A percentile compares a stretch with the other conserved stretches of the same genome.
Evolutionary conservation across 1,139 yeast genomes (phyloP).

Genomic region (Kodamaea arcana): DNA sequence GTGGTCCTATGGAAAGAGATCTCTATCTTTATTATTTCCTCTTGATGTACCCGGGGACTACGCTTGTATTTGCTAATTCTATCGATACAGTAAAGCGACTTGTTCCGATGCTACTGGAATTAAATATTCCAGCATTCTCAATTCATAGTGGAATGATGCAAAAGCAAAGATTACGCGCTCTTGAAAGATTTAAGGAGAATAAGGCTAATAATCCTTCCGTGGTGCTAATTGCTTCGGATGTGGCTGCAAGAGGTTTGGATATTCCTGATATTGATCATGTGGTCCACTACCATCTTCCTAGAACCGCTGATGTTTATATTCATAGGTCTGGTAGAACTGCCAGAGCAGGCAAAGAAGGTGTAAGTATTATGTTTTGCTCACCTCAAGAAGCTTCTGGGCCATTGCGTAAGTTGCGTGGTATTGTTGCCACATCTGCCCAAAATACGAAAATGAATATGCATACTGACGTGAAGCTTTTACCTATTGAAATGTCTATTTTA

Average conservation of each 20-base stretch:
- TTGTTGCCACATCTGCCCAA: constrained; percentile 42
- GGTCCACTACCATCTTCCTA: constrained; percentile 91
- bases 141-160: constrained; percentile 95
- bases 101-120: constrained; percentile 66
- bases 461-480: constrained; percentile 66
- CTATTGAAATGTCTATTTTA: constrained; percentile 72
- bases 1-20: constrained; percentile 89
- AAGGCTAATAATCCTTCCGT: constrained; percentile 58
- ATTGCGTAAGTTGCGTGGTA: constrained; percentile 65
- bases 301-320: constrained; percentile 90
- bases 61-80: constrained; percentile 89
- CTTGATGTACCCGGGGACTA: constrained; percentile 81
- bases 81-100: constrained; percentile 89
- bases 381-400: constrained; percentile 94
- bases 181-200: constrained; percentile 67
- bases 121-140: constrained; percentile 71
- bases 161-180: constrained; percentile 80
- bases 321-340: constrained; percentile 99
- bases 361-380: constrained; percentile 84
- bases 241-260: constrained; percentile 97
- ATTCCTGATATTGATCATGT: constrained; percentile 90
- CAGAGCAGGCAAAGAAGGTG: constrained; percentile 93
- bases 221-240: constrained; percentile 90
- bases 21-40: constrained; percentile 84
- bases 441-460: constrained; percentile 26